Evolutionary conservation across 176 grass and related monocot genomes (phyloP), one percentile per base, ranked within the genome.

Genomic region (Rhynchospora pubera): DNA sequence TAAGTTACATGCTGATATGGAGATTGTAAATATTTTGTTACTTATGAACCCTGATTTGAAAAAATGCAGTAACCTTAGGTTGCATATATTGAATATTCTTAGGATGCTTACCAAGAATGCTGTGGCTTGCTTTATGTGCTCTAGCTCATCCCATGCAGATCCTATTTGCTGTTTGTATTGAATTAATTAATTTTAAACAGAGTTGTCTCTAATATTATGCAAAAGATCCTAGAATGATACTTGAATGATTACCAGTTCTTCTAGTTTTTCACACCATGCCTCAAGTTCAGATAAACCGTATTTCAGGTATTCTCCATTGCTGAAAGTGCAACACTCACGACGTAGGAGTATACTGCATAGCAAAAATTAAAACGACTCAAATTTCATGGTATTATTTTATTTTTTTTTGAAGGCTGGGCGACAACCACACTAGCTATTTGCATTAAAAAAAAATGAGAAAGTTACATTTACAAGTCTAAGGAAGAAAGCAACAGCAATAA

Each of bases 41-140:
- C 66, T 55, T 1, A 2, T 59, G 30, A 62, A 78, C 86, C 62
- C 61, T 32, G 55, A 81, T 80, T 56, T 81, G 34, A 43, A 81
- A 67, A 18, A 80, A 72, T 65, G 32, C 62, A 48, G 44, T 39
- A 57, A 83, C 13, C 7, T 28, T 19, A 52, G 82, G 62, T 16
- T 84, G 0, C 78, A 56, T 72, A 6, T 73, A 24, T 73, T 48
- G 44, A n/a, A n/a, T n/a, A n/a, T n/a, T n/a, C n/a, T n/a, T n/a
- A n/a, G n/a, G n/a, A n/a, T n/a, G 89, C 94, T 92, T 89, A 98
- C 96, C 96, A 98, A 94, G 90, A 94, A 98, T 87, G 82, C 87
- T 85, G 94, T 88, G 75, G 90, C 89, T 88, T 98, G 96, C 64
- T 88, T 91, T 78, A 94, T 94, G 82, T 94, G 92, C 63, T 48